Conservation (phyloP, 768 basidiomycete species). For the Ramaria sp. region DNA sequence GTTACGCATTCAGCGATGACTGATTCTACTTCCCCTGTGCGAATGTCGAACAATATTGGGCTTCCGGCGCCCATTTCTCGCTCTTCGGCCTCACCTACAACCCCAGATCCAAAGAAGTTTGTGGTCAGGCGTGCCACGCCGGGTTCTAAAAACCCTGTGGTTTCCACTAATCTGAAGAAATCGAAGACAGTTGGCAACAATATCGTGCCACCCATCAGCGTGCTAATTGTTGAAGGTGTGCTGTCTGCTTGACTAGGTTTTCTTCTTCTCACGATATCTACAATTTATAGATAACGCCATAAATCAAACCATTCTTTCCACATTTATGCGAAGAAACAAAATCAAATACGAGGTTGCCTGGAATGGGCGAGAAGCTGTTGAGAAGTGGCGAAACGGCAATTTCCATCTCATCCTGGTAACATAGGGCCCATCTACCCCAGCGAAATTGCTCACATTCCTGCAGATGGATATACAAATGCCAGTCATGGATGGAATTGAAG, state of each 20-base stretch:
- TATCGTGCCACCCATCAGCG: slow-evolving; percentile 93
- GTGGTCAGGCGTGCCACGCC: slow-evolving; percentile 20
- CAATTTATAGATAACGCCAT: slow-evolving; percentile 80
- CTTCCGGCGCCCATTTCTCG: slow-evolving; percentile 27
- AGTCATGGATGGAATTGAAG: slow-evolving; percentile 96
- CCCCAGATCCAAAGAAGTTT: slow-evolving; percentile 9
- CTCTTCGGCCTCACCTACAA: slow-evolving; percentile 16
- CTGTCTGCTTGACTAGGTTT: neutral
- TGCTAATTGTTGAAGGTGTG: slow-evolving; percentile 94
- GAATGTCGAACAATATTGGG: slow-evolving; percentile 1
- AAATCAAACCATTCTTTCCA: slow-evolving; percentile 95
- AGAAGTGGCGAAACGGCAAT: slow-evolving; percentile 86
- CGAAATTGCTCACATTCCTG: neutral
- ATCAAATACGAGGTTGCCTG: slow-evolving; percentile 92
- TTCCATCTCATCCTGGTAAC: slow-evolving; percentile 94
- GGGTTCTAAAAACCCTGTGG: slow-evolving; percentile 19
- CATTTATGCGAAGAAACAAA: slow-evolving; percentile 92
- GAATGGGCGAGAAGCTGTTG: slow-evolving; percentile 90
- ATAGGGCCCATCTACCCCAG: slow-evolving; percentile 10
- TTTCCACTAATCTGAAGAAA: slow-evolving; percentile 26
- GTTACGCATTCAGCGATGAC: neutral
- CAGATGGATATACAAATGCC: slow-evolving; percentile 99
- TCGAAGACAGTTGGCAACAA: slow-evolving; percentile 48
- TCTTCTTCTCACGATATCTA: neutral
- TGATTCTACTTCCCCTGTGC: neutral